Evolutionary conservation across 2,329 filamentous ascomycete species (phyloP).

Genomic region (Aspergillus versicolor): DNA sequence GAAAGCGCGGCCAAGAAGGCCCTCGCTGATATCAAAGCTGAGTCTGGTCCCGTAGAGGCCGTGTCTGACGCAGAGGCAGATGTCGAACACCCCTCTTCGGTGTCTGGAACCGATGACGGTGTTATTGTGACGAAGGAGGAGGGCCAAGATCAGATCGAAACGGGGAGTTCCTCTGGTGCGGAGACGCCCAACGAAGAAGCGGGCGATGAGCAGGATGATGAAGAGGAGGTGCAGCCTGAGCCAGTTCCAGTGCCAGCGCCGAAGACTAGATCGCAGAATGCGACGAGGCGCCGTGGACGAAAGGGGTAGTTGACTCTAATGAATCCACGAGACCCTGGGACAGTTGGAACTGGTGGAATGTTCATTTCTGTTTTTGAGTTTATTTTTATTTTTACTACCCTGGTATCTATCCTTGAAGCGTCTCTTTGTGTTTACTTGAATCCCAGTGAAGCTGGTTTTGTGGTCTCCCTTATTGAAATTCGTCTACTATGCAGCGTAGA

Average conservation of each 20-base stretch:
- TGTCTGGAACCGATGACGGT: constrained; percentile 26
- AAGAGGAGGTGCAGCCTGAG: no score
- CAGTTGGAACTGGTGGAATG: no score
- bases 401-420: neutral
- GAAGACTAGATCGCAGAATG: constrained; percentile 20
- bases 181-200: constrained; percentile 17
- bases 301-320: constrained; percentile 19
- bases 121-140: constrained; percentile 28
- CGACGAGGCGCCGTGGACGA: constrained; percentile 18
- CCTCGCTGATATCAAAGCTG: constrained; percentile 60
- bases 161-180: constrained; percentile 21
- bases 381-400: neutral
- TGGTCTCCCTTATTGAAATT: neutral
- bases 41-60: constrained; percentile 19
- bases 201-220: neutral
- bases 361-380: neutral
- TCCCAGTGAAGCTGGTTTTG: neutral
- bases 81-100: constrained; percentile 19
- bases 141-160: constrained; percentile 29
- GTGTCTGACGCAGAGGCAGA: constrained; percentile 24
- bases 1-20: constrained; percentile 74
- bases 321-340: no score
- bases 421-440: neutral
- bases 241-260: constrained; percentile 10
- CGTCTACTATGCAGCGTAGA: neutral